phyloP scores from a whole-genome alignment of 306 rosid genomes.

The Sophora flavescens region DNA sequence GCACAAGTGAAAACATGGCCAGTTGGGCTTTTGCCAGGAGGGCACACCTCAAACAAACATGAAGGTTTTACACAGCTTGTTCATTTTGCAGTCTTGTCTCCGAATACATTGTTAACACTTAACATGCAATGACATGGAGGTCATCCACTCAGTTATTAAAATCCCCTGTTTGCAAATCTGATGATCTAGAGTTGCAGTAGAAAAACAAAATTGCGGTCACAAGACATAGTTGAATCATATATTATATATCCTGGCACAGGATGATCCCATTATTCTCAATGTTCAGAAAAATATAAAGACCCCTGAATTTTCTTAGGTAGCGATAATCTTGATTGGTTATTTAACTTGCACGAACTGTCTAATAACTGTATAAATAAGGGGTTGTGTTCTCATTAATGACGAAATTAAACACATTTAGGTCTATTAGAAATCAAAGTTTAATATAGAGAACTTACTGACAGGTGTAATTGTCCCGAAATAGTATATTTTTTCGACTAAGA shows the following conservation, averaged over 20 bases:
- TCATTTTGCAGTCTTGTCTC: background rate
- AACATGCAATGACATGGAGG: background rate
- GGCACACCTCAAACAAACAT: background rate
- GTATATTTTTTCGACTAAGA: constrained; percentile 88
- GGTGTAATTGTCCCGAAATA: constrained; percentile 82
- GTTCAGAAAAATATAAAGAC: constrained; percentile 19
- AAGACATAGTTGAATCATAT: background rate
- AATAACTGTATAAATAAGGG: background rate
- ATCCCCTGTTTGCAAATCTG: background rate
- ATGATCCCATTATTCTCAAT: constrained; percentile 12
- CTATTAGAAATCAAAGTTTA: constrained; percentile 24
- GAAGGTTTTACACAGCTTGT: constrained; percentile 2
- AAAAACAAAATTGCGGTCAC: background rate
- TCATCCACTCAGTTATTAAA: background rate
- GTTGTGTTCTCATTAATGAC: constrained; percentile 3
- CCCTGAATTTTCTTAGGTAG: background rate
- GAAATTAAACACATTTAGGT: constrained; percentile 38
- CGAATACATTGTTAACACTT: constrained; percentile 4
- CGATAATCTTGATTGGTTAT: constrained; percentile 23
- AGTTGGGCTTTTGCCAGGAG: background rate
- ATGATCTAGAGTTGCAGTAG: constrained; percentile 4
- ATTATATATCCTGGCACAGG: background rate
- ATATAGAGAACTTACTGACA: constrained; percentile 78
- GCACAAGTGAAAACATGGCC: constrained; percentile 27
- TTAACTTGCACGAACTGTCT: background rate